phyloP scores from a whole-genome alignment of 352 stramenopile genomes.

The Phytopythium oedochilum region DNA sequence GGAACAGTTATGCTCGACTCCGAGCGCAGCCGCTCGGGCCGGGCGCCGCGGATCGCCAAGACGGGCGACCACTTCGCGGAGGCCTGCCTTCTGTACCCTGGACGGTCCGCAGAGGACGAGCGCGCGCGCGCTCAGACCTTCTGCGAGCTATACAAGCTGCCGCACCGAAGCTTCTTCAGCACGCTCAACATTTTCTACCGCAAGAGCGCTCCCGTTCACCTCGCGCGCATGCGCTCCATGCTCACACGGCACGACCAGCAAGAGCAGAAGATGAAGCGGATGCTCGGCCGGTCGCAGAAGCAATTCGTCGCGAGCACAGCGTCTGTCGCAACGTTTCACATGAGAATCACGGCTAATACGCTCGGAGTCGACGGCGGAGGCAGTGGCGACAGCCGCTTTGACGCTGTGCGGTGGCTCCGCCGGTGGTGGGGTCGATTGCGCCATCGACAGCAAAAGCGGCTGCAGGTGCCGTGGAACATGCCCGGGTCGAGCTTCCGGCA shows the following conservation, averaged over 20 bases:
- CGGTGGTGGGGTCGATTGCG: background rate
- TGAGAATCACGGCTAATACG: background rate
- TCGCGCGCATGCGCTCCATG: slow-evolving; percentile 57
- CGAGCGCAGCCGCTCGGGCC: slow-evolving; percentile 4
- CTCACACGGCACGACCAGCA: slow-evolving; percentile 54
- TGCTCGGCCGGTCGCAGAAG: slow-evolving; percentile 42
- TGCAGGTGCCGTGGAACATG: slow-evolving; percentile 31
- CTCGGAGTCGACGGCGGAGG: background rate
- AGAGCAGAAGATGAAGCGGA: slow-evolving; percentile 75
- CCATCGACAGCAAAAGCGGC: background rate
- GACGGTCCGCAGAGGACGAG: slow-evolving; percentile 47
- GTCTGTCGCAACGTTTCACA: background rate
- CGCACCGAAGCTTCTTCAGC: slow-evolving; percentile 42
- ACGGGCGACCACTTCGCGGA: slow-evolving; percentile 56
- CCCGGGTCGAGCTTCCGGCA: slow-evolving; percentile 55
- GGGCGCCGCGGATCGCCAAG: slow-evolving; percentile 28
- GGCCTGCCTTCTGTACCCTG: slow-evolving; percentile 34
- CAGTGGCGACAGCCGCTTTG: background rate
- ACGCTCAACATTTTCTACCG: slow-evolving; percentile 54
- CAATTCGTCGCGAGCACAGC: background rate
- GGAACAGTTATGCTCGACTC: slow-evolving; percentile 46
- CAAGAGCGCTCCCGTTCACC: slow-evolving; percentile 13
- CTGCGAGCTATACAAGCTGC: slow-evolving; percentile 71
- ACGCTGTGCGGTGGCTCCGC: background rate
- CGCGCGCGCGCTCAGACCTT: slow-evolving; percentile 59